Evolutionary conservation across 2,329 filamentous ascomycete genomes (phyloP), one percentile per base, ranked within the genome.

Genomic region (Neocatenulostroma microsporum): DNA sequence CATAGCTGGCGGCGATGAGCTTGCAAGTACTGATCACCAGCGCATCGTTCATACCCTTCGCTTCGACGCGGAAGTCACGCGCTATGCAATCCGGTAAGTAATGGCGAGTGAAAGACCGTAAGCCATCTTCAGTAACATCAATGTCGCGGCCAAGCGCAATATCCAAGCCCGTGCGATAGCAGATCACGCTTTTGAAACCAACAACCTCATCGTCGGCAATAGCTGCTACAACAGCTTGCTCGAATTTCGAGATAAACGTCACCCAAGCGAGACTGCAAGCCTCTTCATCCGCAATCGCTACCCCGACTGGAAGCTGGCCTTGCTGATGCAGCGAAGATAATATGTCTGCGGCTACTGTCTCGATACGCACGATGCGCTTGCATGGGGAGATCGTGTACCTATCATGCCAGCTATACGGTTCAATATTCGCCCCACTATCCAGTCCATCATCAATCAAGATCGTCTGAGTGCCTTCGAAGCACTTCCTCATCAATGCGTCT

Each of bases 171-270:
- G 79, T 84, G 11, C 84, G 73, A 56, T 91, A 91, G 61, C 84
- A 89, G 38, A 93, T 76, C 32, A 88, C 77, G 1, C 79, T 84
- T 59, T 93, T 91, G 70, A 93, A 93, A 2, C 74, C 85, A 1
- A 76, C 83, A 2, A 93, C 78, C 13, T 79, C 71, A 0, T 73
- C 63, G 51, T 91, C 79, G 0, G 68, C 63, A 18, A 87, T 67
- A 3, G 75, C 71, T 2, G 67, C 59, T 9, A 62, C 54, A 23
- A 91, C 78, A 17, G 67, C 59, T 2, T 59, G 53, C 35, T 67
- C 63, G 39, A 79, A 78, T 3, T 67, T 63, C 3, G 60, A 58
- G 10, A 70, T 60, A 49, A 76, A 72, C 20, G 50, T 53, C 1
- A 62, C 52, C 58, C 64, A 67, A 20, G 53, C 50, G 18, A 51